Evolutionary conservation across 2,329 filamentous ascomycete genomes (phyloP), one percentile per base, ranked within the genome.

Genomic region (Immersiporthe knoxdaviesiana): DNA sequence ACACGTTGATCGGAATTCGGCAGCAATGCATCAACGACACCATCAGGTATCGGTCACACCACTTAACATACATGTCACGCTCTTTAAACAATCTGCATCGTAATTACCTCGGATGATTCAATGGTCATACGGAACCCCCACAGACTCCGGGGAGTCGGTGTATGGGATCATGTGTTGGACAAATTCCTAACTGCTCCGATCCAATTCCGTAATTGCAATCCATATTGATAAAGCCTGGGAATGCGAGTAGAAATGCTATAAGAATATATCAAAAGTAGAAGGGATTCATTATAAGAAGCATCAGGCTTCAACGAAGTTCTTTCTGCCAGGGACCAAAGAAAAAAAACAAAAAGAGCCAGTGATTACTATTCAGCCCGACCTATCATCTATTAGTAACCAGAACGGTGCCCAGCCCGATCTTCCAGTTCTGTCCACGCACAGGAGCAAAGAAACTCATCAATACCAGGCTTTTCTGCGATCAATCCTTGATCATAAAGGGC

Each of bases 401-500:
- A 12, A 32, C 32, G 7, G 63, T 56, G n/a, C 63, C 63, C 14
- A 65, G 35, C 12, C 63, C 47, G n/a, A 56, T 56, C n/a, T 65
- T 65, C 63, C 50, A 65, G 30, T 65, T 65, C 30, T 65, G 63
- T 35, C 63, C 63, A 56, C 54, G 63, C 47, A 67, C 67, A 56
- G 67, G 60, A 24, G 69, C 69, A 64, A 71, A 71, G 27, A 71
- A 71, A 44, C 27, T 65, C 77, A 2, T 78, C 76, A n/a, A 78
- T 41, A 3, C 71, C 63, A n/a, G 76, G 68, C 54, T 72, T 74
- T 58, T 71, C 69, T 58, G 72, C 71, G 37, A 77, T 77, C 76
- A 79, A 74, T 3, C 70, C 67, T 70, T 79, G 78, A 56, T 79
- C 74, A 54, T 75, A 65, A 58, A 78, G 70, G 44, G 71, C 76